Conservation (phyloP, 768 basidiomycete genomes). For the Clitopilus hobsonii region DNA sequence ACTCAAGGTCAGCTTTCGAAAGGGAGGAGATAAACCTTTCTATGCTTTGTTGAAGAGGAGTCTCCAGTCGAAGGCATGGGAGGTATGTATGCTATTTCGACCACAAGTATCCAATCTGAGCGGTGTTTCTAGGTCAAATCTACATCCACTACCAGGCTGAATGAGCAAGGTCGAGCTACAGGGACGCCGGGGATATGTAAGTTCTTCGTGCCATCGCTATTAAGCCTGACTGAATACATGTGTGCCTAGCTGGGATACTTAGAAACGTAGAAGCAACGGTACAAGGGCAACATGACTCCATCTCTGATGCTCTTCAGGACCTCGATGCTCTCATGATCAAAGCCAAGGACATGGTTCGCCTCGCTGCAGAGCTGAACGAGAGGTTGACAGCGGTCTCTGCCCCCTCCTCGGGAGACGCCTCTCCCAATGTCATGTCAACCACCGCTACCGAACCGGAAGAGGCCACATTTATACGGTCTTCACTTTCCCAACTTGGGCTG, state of each 20-base stretch:
- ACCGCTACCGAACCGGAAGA: conserved; percentile 66
- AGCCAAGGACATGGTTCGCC: conserved; percentile 87
- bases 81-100: conserved; percentile 35
- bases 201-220: background rate
- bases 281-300: conserved; percentile 55
- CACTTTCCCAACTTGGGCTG: conserved; percentile 86
- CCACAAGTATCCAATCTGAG: too few relatives aligned
- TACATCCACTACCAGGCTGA: background rate
- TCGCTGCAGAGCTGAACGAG: conserved; percentile 85
- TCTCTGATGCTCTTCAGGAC: conserved; percentile 78
- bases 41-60: conserved; percentile 74
- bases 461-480: conserved; percentile 82
- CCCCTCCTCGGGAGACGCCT: conserved; percentile 9
- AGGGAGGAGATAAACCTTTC: conserved; percentile 81
- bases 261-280: conserved; percentile 67
- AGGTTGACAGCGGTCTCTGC: conserved; percentile 51
- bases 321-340: conserved; percentile 88
- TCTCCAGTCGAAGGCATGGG: conserved; percentile 73
- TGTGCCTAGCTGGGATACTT: conserved; percentile 53
- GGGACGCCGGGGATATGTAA: background rate
- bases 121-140: too few relatives aligned
- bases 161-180: background rate
- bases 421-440: conserved; percentile 17
- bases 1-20: conserved; percentile 86
- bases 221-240: background rate